A percentile compares a stretch with the other conserved stretches of the same genome.
These are phyloP conservation scores for Solanum tarijense DNA, from an alignment of 257 asterid genomes.

Conservation along the genomic window DNA sequence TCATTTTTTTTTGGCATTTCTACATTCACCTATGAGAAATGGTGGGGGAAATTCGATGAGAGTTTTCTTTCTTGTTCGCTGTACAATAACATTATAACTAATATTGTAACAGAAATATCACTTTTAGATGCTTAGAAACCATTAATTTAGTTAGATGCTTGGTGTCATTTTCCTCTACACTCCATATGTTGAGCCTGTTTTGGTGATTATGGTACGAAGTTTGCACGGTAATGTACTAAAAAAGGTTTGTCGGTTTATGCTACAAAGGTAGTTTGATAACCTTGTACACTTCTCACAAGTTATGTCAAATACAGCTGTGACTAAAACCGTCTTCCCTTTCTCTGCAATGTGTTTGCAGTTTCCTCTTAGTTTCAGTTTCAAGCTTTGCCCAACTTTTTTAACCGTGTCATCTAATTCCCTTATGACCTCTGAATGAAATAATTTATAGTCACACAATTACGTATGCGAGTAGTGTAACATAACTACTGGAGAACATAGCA, in stretches of 20 bases:
- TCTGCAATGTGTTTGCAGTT: background rate
- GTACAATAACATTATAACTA: slow-evolving; percentile 43
- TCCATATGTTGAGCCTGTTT: background rate
- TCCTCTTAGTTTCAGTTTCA: too few species aligned
- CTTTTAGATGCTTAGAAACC: slow-evolving; percentile 8
- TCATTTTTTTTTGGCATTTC: slow-evolving; percentile 37
- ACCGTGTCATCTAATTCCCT: background rate
- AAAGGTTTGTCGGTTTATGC: background rate
- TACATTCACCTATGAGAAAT: slow-evolving; percentile 19
- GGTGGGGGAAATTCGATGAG: slow-evolving; percentile 25
- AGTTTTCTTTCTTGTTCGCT: slow-evolving; percentile 28
- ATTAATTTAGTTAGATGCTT: background rate
- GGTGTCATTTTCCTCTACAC: background rate
- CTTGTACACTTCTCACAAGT: background rate
- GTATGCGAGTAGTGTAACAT: too few species aligned
- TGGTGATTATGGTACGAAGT: background rate
- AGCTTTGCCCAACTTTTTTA: background rate
- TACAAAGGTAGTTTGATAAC: background rate
- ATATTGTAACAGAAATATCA: slow-evolving; percentile 29
- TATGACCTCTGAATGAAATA: background rate
- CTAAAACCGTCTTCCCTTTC: background rate
- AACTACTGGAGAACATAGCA: too few species aligned
- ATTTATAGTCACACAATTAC: accelerated
- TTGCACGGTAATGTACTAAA: background rate
- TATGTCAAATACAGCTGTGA: background rate